These are phyloP conservation scores for Agaricus blazei DNA, from an alignment of 768 basidiomycete genomes.

Conservation along the genomic window DNA sequence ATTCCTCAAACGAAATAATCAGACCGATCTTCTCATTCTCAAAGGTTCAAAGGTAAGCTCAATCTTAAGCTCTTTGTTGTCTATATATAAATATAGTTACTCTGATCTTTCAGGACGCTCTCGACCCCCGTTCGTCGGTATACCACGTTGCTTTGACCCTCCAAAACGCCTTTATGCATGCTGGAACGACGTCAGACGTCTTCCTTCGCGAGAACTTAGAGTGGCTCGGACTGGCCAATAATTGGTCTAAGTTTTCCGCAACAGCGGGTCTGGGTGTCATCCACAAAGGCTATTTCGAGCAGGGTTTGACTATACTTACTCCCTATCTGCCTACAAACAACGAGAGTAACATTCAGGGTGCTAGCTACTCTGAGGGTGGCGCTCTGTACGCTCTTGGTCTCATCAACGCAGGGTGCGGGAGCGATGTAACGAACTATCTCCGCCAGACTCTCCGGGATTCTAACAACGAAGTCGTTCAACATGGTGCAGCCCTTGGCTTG, in stretches of 20 bases:
- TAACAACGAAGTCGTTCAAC: slow-evolving; percentile 86
- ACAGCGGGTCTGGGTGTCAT: slow-evolving; percentile 97
- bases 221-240: slow-evolving; percentile 91
- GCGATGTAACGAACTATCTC: slow-evolving; percentile 70
- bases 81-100: slow-evolving; percentile 3
- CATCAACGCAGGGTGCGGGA: slow-evolving; percentile 89
- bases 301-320: slow-evolving; percentile 87
- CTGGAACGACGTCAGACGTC: slow-evolving; percentile 93
- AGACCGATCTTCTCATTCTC: slow-evolving; percentile 85
- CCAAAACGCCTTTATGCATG: slow-evolving; percentile 96
- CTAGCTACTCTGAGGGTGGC: slow-evolving; percentile 92
- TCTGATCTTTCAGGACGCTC: slow-evolving; percentile 54
- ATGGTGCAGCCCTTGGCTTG: slow-evolving; percentile 95
- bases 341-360: slow-evolving; percentile 72
- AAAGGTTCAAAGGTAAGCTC: slow-evolving; percentile 80
- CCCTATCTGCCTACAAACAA: slow-evolving; percentile 87
- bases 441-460: slow-evolving; percentile 72
- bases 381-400: slow-evolving; percentile 93
- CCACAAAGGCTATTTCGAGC: slow-evolving; percentile 93
- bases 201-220: slow-evolving; percentile 96
- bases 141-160: slow-evolving; percentile 96
- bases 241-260: slow-evolving; percentile 98
- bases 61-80: background rate
- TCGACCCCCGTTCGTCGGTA: slow-evolving; percentile 93
- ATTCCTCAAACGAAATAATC: slow-evolving; percentile 93